Conservation (phyloP, 23 red algal species). For the Pyropia yezoensis region DNA sequence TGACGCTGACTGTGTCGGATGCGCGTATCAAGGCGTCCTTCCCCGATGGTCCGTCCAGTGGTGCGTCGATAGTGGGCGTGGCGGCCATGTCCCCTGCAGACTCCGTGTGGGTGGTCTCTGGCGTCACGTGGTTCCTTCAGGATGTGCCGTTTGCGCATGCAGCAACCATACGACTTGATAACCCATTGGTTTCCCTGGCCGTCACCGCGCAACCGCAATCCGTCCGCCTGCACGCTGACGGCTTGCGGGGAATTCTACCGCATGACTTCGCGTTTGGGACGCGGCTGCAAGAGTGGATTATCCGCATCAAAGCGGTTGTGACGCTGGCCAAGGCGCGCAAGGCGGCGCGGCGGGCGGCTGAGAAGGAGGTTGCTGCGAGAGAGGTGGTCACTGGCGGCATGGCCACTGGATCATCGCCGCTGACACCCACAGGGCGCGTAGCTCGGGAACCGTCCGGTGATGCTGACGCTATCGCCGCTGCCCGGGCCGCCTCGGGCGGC, state of each 20-base stretch:
- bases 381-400: neutral
- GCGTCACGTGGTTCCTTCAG: slow-evolving; percentile 21
- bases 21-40: slow-evolving; percentile 25
- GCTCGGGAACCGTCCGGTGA: neutral
- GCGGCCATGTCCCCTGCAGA: slow-evolving; percentile 10
- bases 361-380: neutral
- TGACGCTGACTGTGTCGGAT: slow-evolving; percentile 30
- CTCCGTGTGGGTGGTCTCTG: slow-evolving; percentile 19
- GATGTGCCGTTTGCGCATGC: slow-evolving; percentile 34
- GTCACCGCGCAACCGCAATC: neutral
- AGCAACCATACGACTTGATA: slow-evolving; percentile 19
- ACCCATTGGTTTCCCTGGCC: slow-evolving; percentile 42
- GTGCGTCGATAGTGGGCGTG: slow-evolving; percentile 2
- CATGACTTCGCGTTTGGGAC: slow-evolving; percentile 50
- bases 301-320: slow-evolving; percentile 46
- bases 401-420: neutral
- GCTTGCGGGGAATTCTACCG: slow-evolving; percentile 16
- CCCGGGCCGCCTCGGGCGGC: neutral
- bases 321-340: slow-evolving; percentile 7
- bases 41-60: slow-evolving; percentile 51
- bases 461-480: neutral
- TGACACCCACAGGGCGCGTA: neutral
- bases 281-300: slow-evolving; percentile 60
- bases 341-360: neutral
- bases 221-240: neutral